A percentile compares a stretch with the other conserved stretches of the same genome.
Evolutionary conservation across 176 grass and related monocot species (phyloP).

Genomic region (Raddia guianensis): DNA sequence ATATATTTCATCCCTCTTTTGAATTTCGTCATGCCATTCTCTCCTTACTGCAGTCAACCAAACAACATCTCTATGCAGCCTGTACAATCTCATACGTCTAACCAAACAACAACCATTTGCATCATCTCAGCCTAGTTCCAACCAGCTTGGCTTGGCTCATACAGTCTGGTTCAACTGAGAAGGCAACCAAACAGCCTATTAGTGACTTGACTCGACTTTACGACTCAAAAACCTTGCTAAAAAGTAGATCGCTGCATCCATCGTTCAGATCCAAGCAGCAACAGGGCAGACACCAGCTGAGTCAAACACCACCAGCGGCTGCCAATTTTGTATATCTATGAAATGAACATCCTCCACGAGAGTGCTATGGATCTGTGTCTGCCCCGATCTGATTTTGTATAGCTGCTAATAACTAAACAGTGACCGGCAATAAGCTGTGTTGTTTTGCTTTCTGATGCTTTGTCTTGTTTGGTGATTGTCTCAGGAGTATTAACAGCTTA

Average conservation of each 20-base stretch:
- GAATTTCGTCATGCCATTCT: no score
- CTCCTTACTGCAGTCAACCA: no score
- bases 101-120: no score
- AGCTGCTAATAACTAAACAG: conserved; percentile 8
- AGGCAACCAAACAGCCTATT: no score
- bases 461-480: background rate
- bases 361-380: background rate
- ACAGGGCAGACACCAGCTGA: conserved; percentile 11
- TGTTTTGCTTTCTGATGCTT: conserved; percentile 8
- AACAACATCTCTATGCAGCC: no score
- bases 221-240: background rate
- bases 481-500: background rate
- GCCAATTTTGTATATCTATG: conserved; percentile 44
- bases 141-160: no score
- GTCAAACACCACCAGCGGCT: conserved; percentile 10
- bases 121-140: no score
- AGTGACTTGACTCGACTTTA: no score
- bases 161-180: no score
- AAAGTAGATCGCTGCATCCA: background rate
- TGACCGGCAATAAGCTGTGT: conserved; percentile 23
- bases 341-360: conserved; percentile 10
- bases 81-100: no score
- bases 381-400: conserved; percentile 39
- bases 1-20: no score
- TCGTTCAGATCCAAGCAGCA: conserved; percentile 2